Conservation (phyloP, 73 alveolate genomes). For the Tetrahymena borealis region DNA sequence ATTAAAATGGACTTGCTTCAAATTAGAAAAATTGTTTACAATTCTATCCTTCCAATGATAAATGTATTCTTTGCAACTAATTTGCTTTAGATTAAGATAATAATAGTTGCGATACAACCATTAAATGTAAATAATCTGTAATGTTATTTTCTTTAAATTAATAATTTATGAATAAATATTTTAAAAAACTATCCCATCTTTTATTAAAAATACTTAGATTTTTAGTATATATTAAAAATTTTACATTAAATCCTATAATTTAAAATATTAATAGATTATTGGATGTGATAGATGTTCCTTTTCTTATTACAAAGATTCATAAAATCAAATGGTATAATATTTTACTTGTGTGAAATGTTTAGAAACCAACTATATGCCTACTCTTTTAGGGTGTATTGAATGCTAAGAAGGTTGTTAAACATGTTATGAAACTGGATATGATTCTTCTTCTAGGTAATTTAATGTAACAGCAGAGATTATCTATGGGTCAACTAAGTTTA, state of each 20-base stretch:
- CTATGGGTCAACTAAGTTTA: not conserved
- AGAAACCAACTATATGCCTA: not conserved
- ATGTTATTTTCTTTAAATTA: not conserved
- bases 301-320: not conserved
- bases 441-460: not conserved
- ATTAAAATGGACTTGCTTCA: not conserved
- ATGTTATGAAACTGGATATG: not conserved
- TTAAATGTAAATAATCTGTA: not conserved
- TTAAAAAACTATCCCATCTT: not conserved
- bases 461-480: not conserved
- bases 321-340: not conserved
- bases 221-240: no score
- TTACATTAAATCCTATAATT: not conserved
- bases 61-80: not conserved
- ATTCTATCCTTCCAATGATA: not conserved
- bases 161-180: not conserved
- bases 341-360: not conserved
- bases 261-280: not conserved
- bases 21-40: not conserved
- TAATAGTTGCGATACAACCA: not conserved
- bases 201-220: no score
- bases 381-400: not conserved
- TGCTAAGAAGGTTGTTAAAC: not conserved
- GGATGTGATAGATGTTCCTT: not conserved
- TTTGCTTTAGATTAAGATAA: not conserved